These are phyloP conservation scores for Globisporangium paddicum DNA, from an alignment of 352 stramenopile genomes.

Conservation along the genomic window DNA sequence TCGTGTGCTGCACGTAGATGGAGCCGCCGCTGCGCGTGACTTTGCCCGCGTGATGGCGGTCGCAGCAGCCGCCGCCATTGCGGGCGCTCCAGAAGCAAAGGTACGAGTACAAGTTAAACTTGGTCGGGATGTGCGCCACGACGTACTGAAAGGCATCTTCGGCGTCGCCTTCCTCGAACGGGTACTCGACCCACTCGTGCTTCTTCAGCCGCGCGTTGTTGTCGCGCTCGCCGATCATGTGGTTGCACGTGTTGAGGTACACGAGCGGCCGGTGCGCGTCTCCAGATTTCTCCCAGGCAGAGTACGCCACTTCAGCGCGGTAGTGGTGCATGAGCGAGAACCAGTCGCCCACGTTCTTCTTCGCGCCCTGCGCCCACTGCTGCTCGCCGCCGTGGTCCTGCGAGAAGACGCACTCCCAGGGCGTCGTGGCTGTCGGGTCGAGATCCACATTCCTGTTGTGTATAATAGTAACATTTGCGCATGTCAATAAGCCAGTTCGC, in stretches of 20 bases:
- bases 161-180: constrained; percentile 61
- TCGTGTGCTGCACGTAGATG: constrained; percentile 44
- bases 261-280: constrained; percentile 57
- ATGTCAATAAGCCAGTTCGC: not conserved
- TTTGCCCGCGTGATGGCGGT: constrained; percentile 51
- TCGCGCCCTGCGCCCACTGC: constrained; percentile 79
- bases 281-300: constrained; percentile 38
- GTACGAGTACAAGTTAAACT: constrained; percentile 86
- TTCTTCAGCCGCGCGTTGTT: constrained; percentile 75
- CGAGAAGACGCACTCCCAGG: constrained; percentile 67
- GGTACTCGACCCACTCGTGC: constrained; percentile 80
- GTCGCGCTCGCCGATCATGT: constrained; percentile 86
- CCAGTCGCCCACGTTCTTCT: constrained; percentile 77
- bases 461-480: not conserved
- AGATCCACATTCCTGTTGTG: constrained; percentile 55
- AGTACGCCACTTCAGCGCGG: constrained; percentile 39
- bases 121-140: constrained; percentile 79
- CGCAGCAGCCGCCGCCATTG: constrained; percentile 76
- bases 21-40: constrained; percentile 52
- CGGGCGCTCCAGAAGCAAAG: constrained; percentile 67
- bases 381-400: constrained; percentile 74
- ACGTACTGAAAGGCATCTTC: constrained; percentile 76
- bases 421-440: constrained; percentile 25
- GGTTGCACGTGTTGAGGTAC: constrained; percentile 89
- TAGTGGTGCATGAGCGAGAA: constrained; percentile 91